Evolutionary conservation across 345 rosid species (phyloP).

Genomic region (Corchorus capsularis): DNA sequence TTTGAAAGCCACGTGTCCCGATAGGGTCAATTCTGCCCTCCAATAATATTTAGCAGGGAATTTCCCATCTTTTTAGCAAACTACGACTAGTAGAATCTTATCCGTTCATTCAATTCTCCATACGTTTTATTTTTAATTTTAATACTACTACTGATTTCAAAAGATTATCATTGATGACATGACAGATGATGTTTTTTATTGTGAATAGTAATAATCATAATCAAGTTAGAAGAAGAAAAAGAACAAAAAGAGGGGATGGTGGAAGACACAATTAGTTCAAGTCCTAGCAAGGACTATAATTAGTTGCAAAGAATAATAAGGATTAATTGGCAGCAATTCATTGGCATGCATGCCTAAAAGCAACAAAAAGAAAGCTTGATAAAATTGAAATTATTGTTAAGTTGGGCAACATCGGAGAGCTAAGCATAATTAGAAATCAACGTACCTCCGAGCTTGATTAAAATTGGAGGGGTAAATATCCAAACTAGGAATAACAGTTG

Average conservation of each 20-base stretch:
- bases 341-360: not conserved
- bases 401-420: too few relatives aligned
- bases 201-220: constrained; percentile 8
- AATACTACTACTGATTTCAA: not conserved
- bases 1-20: not conserved
- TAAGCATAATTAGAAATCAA: too few relatives aligned
- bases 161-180: not conserved
- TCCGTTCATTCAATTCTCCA: too few relatives aligned
- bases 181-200: not conserved
- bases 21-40: not conserved
- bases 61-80: not conserved
- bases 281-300: constrained; percentile 16
- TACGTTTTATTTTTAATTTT: too few relatives aligned
- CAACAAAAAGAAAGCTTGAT: too few relatives aligned
- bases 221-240: constrained; percentile 4
- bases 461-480: too few relatives aligned
- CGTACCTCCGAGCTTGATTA: too few relatives aligned
- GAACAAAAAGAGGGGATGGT: constrained; percentile 10
- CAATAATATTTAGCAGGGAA: not conserved
- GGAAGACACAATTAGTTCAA: constrained; percentile 31
- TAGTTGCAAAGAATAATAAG: constrained; percentile 14
- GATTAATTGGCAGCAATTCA: not conserved
- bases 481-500: too few relatives aligned
- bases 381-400: too few relatives aligned
- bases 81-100: not conserved